Conservation (phyloP, 164 flowering plant genomes). For the Nymphaea thermarum region DNA sequence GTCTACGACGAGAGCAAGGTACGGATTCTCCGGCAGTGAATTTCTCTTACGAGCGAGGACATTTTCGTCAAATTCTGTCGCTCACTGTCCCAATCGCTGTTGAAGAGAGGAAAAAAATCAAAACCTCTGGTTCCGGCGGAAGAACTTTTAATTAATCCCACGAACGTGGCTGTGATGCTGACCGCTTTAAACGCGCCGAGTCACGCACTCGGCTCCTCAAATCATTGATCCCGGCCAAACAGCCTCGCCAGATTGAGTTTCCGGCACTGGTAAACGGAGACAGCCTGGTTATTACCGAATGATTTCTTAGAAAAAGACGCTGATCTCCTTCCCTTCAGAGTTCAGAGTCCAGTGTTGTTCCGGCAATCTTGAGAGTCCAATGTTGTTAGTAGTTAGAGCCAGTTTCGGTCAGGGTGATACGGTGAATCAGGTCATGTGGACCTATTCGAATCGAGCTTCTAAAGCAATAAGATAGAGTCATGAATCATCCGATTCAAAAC, state of each 20-base stretch:
- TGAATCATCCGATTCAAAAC: too few species aligned
- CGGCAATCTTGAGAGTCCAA: too few species aligned
- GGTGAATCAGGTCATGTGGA: too few species aligned
- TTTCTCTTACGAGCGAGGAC: not conserved
- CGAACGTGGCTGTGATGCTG: not conserved
- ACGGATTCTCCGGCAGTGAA: not conserved
- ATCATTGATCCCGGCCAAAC: not conserved
- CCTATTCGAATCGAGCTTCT: too few species aligned
- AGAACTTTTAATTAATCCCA: not conserved
- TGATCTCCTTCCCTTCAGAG: too few species aligned
- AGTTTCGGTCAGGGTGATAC: too few species aligned
- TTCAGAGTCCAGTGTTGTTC: too few species aligned
- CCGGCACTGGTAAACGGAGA: not conserved
- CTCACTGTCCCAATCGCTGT: not conserved
- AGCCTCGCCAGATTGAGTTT: not conserved
- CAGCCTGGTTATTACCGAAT: too few species aligned
- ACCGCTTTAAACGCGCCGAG: not conserved
- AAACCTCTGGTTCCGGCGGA: not conserved
- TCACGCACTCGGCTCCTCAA: not conserved
- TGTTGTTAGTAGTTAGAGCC: too few species aligned
- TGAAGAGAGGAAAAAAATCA: not conserved
- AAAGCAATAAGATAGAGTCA: too few species aligned
- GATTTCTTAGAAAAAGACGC: too few species aligned
- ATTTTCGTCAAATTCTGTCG: not conserved
- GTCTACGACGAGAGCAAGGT: conserved; percentile 46